A percentile compares a stretch with the other conserved stretches of the same genome.
Evolutionary conservation across 129 eudicot species (phyloP).

Genomic region (Tanacetum coccineum): DNA sequence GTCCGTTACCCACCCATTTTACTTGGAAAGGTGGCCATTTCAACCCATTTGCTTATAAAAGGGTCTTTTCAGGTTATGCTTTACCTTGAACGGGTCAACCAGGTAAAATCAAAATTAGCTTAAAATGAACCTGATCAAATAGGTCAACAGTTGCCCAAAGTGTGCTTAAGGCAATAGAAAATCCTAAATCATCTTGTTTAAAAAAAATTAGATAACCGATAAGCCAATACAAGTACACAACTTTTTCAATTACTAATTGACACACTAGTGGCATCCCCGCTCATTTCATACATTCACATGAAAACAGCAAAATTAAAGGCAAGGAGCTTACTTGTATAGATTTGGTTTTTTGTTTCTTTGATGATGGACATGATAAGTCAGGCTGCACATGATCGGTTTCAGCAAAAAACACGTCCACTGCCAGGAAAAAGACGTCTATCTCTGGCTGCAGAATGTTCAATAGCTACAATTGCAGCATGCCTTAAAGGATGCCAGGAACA

Average conservation of each 20-base stretch:
- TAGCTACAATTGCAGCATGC: conserved; percentile 94
- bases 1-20: not conserved
- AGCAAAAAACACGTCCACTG: conserved; percentile 24
- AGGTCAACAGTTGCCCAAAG: not conserved
- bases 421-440: conserved; percentile 65
- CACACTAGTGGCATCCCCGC: not conserved
- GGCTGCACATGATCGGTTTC: conserved; percentile 33
- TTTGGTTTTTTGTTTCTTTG: conserved; percentile 58
- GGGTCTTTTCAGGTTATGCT: not conserved
- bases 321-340: conserved; percentile 41
- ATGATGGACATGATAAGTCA: conserved; percentile 35
- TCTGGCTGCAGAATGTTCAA: conserved; percentile 79
- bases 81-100: not conserved
- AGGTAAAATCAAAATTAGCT: not conserved
- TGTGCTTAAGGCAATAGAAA: not conserved
- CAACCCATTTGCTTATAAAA: not conserved
- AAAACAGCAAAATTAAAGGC: not conserved
- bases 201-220: too few species aligned
- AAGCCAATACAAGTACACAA: too few species aligned
- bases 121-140: not conserved
- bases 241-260: too few species aligned
- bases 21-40: not conserved
- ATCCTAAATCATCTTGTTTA: not conserved
- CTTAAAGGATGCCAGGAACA: conserved; percentile 74
- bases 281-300: not conserved